These are phyloP conservation scores for Kwoniella pini DNA, from an alignment of 768 basidiomycete genomes.

Conservation along the genomic window DNA sequence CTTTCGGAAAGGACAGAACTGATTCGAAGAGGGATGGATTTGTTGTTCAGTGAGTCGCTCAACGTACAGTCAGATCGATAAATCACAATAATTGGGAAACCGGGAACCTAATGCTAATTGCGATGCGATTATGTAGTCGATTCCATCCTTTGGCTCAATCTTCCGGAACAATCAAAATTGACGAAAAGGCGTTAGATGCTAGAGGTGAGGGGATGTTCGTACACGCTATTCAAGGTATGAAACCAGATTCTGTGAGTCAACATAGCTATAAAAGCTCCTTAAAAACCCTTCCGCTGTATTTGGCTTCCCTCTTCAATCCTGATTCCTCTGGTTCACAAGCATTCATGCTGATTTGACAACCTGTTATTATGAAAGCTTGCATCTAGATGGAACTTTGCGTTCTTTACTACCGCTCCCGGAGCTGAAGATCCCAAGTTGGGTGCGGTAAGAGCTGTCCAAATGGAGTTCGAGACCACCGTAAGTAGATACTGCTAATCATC, in stretches of 20 bases:
- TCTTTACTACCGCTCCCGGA: conserved; percentile 70
- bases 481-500: conserved; percentile 14
- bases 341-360: neutral
- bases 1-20: conserved; percentile 51
- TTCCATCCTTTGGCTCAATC: conserved; percentile 78
- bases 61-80: neutral
- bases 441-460: conserved; percentile 82
- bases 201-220: conserved; percentile 67
- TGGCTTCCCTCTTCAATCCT: too few relatives aligned
- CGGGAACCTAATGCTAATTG: neutral
- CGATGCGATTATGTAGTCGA: conserved; percentile 55
- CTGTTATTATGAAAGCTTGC: conserved; percentile 60
- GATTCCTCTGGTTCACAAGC: neutral
- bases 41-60: conserved; percentile 65
- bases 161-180: conserved; percentile 68
- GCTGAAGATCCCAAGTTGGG: conserved; percentile 59
- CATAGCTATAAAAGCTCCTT: too few relatives aligned
- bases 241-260: conserved; percentile 70
- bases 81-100: neutral
- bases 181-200: conserved; percentile 61
- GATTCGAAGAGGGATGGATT: conserved; percentile 57
- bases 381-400: conserved; percentile 88
- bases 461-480: conserved; percentile 86
- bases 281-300: neutral
- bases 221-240: conserved; percentile 98